Evolutionary conservation across 2,329 filamentous ascomycete genomes (phyloP).

Genomic region (Orbilia javanica): DNA sequence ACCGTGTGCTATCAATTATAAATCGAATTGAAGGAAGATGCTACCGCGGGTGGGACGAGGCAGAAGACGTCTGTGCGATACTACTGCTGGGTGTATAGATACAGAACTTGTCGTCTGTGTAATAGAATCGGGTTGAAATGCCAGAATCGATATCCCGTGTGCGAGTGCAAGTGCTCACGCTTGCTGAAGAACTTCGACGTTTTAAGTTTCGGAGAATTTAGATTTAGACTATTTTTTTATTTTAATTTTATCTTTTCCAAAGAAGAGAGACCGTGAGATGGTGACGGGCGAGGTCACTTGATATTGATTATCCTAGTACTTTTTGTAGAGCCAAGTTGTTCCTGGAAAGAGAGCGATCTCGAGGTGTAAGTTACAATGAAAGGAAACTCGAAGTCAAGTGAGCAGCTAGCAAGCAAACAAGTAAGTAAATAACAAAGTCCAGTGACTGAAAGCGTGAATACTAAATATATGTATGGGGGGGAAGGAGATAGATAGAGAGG

Average conservation of each 20-base stretch:
- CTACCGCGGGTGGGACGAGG: conserved; percentile 17
- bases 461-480: neutral
- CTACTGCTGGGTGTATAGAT: neutral
- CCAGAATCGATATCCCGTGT: conserved; percentile 30
- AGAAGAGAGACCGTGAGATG: neutral
- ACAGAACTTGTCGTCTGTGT: conserved; percentile 22
- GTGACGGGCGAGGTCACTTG: conserved; percentile 39
- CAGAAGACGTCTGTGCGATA: conserved; percentile 26
- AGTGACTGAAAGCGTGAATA: neutral
- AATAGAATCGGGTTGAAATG: conserved; percentile 36
- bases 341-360: neutral
- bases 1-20: conserved; percentile 20
- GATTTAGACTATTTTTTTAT: neutral
- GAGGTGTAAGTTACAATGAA: too few species aligned
- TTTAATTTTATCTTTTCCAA: neutral
- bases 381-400: conserved; percentile 25
- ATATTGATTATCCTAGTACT: conserved; percentile 4
- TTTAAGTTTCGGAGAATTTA: neutral
- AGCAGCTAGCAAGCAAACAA: conserved; percentile 1
- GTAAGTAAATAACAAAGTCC: neutral
- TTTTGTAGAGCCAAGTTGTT: neutral
- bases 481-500: neutral
- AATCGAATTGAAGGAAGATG: conserved; percentile 5
- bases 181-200: neutral
- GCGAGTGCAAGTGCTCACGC: neutral